Evolutionary conservation across 176 grass and related monocot genomes (phyloP).

Genomic region (Ananas comosus): DNA sequence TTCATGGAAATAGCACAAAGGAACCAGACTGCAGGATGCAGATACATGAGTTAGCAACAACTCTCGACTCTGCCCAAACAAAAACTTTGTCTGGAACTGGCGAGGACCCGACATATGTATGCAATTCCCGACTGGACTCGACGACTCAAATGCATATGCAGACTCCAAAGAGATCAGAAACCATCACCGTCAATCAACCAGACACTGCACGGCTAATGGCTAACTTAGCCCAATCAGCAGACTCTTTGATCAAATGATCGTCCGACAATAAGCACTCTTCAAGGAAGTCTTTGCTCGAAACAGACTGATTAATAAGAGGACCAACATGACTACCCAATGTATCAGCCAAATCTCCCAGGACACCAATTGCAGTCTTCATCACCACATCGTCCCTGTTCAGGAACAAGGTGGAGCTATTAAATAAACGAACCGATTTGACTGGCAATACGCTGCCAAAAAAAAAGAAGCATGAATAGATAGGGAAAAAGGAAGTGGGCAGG

Average conservation of each 20-base stretch:
- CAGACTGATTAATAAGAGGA: slow-evolving; percentile 64
- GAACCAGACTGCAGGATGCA: slow-evolving; percentile 24
- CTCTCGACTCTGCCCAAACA: slow-evolving; percentile 17
- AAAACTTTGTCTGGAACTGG: background rate
- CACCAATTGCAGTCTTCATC: slow-evolving; percentile 90
- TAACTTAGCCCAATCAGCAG: slow-evolving; percentile 82
- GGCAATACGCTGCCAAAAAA: background rate
- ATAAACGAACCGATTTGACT: background rate
- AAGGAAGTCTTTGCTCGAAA: slow-evolving; percentile 65
- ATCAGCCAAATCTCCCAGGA: slow-evolving; percentile 74
- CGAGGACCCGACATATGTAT: slow-evolving; percentile 1
- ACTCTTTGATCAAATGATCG: slow-evolving; percentile 71
- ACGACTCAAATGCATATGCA: slow-evolving; percentile 2
- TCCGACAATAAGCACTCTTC: slow-evolving; percentile 81
- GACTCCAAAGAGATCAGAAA: slow-evolving; percentile 2
- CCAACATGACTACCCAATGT: slow-evolving; percentile 72
- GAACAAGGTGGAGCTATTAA: background rate
- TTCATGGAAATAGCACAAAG: background rate
- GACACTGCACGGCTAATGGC: slow-evolving; percentile 77
- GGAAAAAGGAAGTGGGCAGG: slow-evolving; percentile 6
- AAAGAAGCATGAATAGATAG: background rate
- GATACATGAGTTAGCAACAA: slow-evolving; percentile 59
- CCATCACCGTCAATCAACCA: slow-evolving; percentile 27
- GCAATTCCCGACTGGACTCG: background rate
- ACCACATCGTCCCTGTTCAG: slow-evolving; percentile 65